A percentile compares a stretch with the other conserved stretches of the same genome.
Conservation (phyloP, 495 filamentous ascomycete species). For the Neohortaea acidophila region DNA sequence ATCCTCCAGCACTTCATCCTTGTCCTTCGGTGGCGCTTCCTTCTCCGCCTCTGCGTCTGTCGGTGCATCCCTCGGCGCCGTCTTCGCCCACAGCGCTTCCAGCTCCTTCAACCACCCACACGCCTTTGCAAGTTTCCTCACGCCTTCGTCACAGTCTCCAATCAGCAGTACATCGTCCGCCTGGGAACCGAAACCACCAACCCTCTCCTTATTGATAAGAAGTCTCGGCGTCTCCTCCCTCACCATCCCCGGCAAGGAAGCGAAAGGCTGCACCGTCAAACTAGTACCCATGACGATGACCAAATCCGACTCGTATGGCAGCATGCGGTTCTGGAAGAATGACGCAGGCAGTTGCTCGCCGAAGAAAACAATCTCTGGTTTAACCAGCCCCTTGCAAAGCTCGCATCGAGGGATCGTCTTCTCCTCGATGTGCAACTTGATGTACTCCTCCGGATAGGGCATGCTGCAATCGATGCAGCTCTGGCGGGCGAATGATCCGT, state of each 20-base stretch:
- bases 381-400: conserved; percentile 67
- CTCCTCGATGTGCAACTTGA: conserved; percentile 49
- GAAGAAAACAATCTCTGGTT: conserved; percentile 97
- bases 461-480: conserved; percentile 76
- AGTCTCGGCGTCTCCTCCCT: conserved; percentile 50
- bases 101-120: conserved; percentile 81
- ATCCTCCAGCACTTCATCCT: conserved; percentile 38
- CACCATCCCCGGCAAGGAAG: conserved; percentile 54
- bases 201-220: conserved; percentile 76
- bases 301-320: conserved; percentile 55
- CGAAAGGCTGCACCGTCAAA: conserved; percentile 78
- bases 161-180: conserved; percentile 63
- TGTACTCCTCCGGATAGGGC: conserved; percentile 51
- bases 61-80: conserved; percentile 27
- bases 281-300: conserved; percentile 87
- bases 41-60: not conserved
- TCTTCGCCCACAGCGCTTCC: conserved; percentile 49
- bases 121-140: conserved; percentile 65
- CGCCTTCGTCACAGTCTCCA: conserved; percentile 66
- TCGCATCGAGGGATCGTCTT: conserved; percentile 55
- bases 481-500: conserved; percentile 84
- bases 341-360: conserved; percentile 52
- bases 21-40: conserved; percentile 21
- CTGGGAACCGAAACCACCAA: conserved; percentile 61
- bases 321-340: conserved; percentile 46